A percentile compares a stretch with the other conserved stretches of the same genome.
Conservation (phyloP, 2,329 filamentous ascomycete genomes). For the Emergomyces africanus region DNA sequence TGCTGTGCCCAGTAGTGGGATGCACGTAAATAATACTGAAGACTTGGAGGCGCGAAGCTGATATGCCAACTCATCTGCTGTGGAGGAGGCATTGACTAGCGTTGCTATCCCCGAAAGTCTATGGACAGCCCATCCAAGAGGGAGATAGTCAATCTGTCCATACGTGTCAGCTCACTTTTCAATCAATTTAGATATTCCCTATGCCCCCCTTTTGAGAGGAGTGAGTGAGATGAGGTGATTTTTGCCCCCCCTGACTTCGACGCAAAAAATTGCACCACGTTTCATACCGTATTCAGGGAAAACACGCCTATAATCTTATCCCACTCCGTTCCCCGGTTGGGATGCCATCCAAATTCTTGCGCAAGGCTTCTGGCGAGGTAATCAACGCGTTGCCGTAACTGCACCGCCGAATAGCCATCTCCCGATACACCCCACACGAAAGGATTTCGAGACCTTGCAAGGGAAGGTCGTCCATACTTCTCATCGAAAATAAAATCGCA, state of each 20-base stretch:
- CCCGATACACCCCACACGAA: conserved; percentile 61
- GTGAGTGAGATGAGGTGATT: background rate
- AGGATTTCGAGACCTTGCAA: conserved; percentile 48
- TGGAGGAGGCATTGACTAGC: conserved; percentile 57
- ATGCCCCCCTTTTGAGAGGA: background rate
- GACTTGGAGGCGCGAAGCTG: conserved; percentile 53
- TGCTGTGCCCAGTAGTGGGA: conserved; percentile 47
- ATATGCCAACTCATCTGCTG: conserved; percentile 49
- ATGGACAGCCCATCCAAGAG: conserved; percentile 55
- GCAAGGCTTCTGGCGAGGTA: conserved; percentile 48
- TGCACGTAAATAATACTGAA: conserved; percentile 53
- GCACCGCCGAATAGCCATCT: conserved; percentile 43
- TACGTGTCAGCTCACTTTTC: background rate
- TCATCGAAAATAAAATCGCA: conserved; percentile 60
- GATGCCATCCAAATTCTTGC: conserved; percentile 50
- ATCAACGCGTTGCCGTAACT: conserved; percentile 48
- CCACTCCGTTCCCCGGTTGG: conserved; percentile 54
- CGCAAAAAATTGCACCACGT: background rate
- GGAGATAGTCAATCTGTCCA: conserved; percentile 52
- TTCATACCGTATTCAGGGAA: conserved; percentile 52
- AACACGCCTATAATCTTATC: conserved; percentile 60
- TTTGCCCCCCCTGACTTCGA: background rate
- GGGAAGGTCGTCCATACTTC: conserved; percentile 47
- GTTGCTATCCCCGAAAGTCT: conserved; percentile 55
- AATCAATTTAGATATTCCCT: background rate